Base-by-base conservation (phyloP, 2,329 filamentous ascomycete species). In the Phialophora macrospora region DNA sequence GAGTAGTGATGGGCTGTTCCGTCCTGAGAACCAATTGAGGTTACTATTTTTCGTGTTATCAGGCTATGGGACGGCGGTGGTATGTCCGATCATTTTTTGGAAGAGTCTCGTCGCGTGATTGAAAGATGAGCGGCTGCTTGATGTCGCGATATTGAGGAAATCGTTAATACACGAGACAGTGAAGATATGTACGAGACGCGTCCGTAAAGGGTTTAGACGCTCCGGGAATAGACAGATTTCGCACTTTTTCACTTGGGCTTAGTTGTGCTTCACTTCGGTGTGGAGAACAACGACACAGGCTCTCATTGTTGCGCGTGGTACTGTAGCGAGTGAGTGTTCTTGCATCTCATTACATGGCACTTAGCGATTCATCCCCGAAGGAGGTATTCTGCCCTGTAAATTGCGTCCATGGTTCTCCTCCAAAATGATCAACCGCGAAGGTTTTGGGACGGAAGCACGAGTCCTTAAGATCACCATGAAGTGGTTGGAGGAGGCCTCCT, bases 81-180 rank as follows among this genome's bases (percentile, higher is more conserved):
- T 41, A n/a, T n/a, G 38, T 7, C 24, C n/a, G n/a, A n/a, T n/a
- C 5, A 20, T 6, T 17, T n/a, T 17, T 8, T 44, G 5, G 0
- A 20, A n/a, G 24, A 22, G 3, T 24, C 9, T 26, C 4, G 26
- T 52, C 48, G 20, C 14, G 20, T 9, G 5, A 12, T 17, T 24
- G 22, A 12, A 12, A 52, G 48, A 28, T 52, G 26, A 12, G n/a
- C 5, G 22, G 20, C 20, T 26, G 20, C 4, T 9, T 51, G 20
- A 24, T 24, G 48, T 51, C 48, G 26, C n/a, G 56, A 49, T 24
- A 59, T 59, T 59, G 26, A 12, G 49, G 41, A 52, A 44, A n/a
- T 44, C 17, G 17, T 44, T 44, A 3, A 7, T 44, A n/a, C 5
- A 44, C 38, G 17, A 2, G 17, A 41, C 38, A 44, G 38, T 5